Percentiles rank a stretch among this genome's conserved stretches.
Conservation (phyloP, 768 basidiomycete genomes). For the Lentinula raphanica region DNA sequence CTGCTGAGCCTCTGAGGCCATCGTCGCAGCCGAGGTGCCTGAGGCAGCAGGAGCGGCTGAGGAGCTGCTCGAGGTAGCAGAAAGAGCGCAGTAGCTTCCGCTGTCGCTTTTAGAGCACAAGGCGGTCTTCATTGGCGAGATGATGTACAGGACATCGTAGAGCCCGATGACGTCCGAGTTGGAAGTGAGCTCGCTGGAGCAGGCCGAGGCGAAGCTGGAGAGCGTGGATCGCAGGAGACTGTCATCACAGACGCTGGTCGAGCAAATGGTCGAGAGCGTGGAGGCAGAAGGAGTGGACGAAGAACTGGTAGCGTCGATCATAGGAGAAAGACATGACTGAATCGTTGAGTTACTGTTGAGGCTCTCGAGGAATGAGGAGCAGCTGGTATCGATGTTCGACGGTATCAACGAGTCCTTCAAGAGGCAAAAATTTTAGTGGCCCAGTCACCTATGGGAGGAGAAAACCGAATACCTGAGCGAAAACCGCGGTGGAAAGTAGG, state of each 20-base stretch:
- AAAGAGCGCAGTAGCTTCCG: slow-evolving; percentile 63
- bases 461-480: slow-evolving; percentile 44
- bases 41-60: slow-evolving; percentile 13
- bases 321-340: slow-evolving; percentile 52
- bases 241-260: slow-evolving; percentile 49
- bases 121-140: slow-evolving; percentile 60
- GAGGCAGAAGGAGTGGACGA: slow-evolving; percentile 35
- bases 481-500: slow-evolving; percentile 41
- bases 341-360: slow-evolving; percentile 62
- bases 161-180: slow-evolving; percentile 47
- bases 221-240: slow-evolving; percentile 57
- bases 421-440: slow-evolving; percentile 2
- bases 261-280: slow-evolving; percentile 51
- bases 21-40: background rate
- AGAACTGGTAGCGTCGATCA: slow-evolving; percentile 54
- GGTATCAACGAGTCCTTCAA: slow-evolving; percentile 56
- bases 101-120: slow-evolving; percentile 73
- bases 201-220: slow-evolving; percentile 63
- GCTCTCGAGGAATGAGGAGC: slow-evolving; percentile 50
- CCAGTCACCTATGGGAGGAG: slow-evolving; percentile 11
- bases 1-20: slow-evolving; percentile 12
- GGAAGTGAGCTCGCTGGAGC: slow-evolving; percentile 64
- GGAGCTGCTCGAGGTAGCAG: slow-evolving; percentile 31
- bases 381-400: slow-evolving; percentile 49
- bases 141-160: slow-evolving; percentile 79